Percentiles rank a stretch among this genome's conserved stretches.
These are phyloP conservation scores for Leishmania martiniquensis DNA, from an alignment of 208 protist genomes.

Conservation along the genomic window DNA sequence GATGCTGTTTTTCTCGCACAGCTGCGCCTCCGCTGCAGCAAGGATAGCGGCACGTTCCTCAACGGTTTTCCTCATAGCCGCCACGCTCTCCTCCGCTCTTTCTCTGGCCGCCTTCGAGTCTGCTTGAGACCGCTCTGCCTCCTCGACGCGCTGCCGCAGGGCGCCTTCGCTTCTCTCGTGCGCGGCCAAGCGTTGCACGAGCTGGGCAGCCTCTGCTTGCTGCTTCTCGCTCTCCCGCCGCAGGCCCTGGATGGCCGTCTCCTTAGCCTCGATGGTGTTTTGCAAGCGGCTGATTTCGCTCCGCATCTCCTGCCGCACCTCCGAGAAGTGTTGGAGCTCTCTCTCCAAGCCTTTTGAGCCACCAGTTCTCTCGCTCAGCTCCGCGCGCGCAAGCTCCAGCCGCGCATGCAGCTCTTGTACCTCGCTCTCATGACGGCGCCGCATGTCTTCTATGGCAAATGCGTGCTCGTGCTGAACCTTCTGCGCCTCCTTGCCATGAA, in stretches of 20 bases:
- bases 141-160: slow-evolving; percentile 28
- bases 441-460: slow-evolving; percentile 35
- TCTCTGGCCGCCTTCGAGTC: slow-evolving; percentile 22
- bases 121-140: slow-evolving; percentile 27
- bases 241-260: slow-evolving; percentile 17
- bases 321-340: slow-evolving; percentile 42
- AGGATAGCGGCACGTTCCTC: slow-evolving; percentile 10
- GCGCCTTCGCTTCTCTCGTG: slow-evolving; percentile 22
- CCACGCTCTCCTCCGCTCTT: slow-evolving; percentile 22
- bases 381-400: slow-evolving; percentile 47
- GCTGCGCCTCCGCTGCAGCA: slow-evolving; percentile 17
- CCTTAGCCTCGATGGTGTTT: slow-evolving; percentile 15
- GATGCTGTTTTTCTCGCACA: slow-evolving; percentile 10
- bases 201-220: slow-evolving; percentile 28
- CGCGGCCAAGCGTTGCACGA: slow-evolving; percentile 26
- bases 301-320: slow-evolving; percentile 35
- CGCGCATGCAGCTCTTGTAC: slow-evolving; percentile 47
- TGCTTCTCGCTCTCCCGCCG: slow-evolving; percentile 33
- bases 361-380: slow-evolving; percentile 49
- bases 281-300: slow-evolving; percentile 29
- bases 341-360: slow-evolving; percentile 48
- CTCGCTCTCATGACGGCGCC: slow-evolving; percentile 43
- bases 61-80: slow-evolving; percentile 24
- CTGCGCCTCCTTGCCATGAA: slow-evolving; percentile 50
- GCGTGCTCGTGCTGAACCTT: slow-evolving; percentile 42